These are phyloP conservation scores for Phytophthora chlamydospora DNA, from an alignment of 352 stramenopile species.

Conservation along the genomic window DNA sequence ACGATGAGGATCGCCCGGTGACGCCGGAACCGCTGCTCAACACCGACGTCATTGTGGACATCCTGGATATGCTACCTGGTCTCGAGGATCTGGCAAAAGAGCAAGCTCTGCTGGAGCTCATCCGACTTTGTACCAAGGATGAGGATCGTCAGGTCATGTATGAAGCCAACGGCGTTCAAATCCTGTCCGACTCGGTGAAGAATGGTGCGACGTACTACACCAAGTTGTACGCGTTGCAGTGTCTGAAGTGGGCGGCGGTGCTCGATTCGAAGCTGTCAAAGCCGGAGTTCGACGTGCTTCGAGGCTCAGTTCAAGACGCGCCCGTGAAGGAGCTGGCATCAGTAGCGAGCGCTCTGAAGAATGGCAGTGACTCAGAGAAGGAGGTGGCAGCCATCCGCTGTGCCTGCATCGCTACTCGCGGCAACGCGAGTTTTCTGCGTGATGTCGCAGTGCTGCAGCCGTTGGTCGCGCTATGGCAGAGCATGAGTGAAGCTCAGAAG, in stretches of 20 bases:
- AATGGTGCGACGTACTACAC: neutral
- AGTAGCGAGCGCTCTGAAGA: neutral
- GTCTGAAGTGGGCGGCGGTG: conserved; percentile 6
- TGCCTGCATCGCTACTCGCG: conserved; percentile 5
- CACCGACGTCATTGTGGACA: conserved; percentile 2
- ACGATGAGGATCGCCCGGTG: too few species aligned
- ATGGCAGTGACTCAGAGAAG: conserved; percentile 11
- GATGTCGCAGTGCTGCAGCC: neutral
- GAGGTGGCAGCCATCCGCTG: neutral
- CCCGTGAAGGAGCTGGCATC: conserved; percentile 1
- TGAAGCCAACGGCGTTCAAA: conserved; percentile 3
- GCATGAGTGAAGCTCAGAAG: conserved; percentile 10
- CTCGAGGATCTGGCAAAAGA: neutral
- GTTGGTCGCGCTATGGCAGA: neutral
- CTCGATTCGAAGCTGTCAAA: conserved; percentile 2
- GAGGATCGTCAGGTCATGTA: conserved; percentile 9
- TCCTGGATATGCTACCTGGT: conserved; percentile 5
- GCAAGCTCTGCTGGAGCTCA: conserved; percentile 2
- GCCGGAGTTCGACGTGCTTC: conserved; percentile 4
- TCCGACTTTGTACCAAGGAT: conserved; percentile 2
- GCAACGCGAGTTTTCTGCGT: neutral
- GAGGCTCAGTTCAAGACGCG: neutral
- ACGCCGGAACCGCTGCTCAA: neutral
- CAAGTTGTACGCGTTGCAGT: conserved; percentile 12
- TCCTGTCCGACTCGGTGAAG: conserved; percentile 3